A percentile compares a stretch with the other conserved stretches of the same genome.
These are phyloP conservation scores for Wickerhamiella dianesei DNA, from an alignment of 805 yeast genomes.

Conservation along the genomic window DNA sequence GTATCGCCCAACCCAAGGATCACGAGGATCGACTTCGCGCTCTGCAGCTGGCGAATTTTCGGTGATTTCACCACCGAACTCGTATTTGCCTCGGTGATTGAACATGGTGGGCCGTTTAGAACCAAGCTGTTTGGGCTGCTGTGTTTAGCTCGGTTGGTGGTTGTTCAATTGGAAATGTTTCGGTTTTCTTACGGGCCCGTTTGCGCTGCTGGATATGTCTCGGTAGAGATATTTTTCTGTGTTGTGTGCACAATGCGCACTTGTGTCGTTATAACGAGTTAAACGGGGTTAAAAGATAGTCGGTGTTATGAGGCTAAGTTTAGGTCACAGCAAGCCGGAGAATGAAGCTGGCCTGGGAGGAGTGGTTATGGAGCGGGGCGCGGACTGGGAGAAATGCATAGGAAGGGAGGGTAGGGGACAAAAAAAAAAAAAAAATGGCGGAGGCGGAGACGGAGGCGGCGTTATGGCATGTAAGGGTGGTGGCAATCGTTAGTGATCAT, in stretches of 20 bases:
- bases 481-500: not conserved
- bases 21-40: not conserved
- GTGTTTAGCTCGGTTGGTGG: no score
- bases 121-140: no score
- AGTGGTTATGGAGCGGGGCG: not conserved
- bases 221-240: no score
- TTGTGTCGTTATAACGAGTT: not conserved
- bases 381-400: not conserved
- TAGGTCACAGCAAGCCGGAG: not conserved
- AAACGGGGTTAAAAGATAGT: not conserved
- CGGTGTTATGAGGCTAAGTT: not conserved
- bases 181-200: not conserved
- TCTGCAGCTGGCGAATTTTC: not conserved
- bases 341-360: no score
- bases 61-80: not conserved
- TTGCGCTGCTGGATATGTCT: no score
- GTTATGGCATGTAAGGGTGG: not conserved
- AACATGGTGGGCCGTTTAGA: not conserved
- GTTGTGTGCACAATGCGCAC: not conserved
- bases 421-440: not conserved
- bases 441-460: not conserved
- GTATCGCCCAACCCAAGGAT: not conserved
- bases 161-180: not conserved
- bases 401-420: not conserved
- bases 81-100: not conserved